Percentiles rank a stretch among this genome's conserved stretches.
Evolutionary conservation across 106 monocot genomes (phyloP).

Genomic region (Triglochin maritima): DNA sequence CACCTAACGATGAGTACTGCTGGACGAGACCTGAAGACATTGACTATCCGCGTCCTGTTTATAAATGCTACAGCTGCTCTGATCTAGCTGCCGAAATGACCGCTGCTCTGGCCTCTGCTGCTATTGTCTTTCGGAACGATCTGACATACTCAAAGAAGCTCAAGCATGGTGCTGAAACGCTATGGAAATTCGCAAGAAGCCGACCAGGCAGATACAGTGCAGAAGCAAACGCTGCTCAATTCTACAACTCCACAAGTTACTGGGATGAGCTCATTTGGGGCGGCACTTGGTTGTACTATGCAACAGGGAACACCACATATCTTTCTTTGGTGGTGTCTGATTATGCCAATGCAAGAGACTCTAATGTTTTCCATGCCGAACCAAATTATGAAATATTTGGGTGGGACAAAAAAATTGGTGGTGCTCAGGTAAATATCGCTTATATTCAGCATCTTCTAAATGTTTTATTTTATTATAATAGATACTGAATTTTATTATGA

Average conservation of each 20-base stretch:
- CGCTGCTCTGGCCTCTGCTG: constrained; percentile 51
- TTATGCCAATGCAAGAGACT: constrained; percentile 41
- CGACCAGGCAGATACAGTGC: background rate
- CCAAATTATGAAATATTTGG: constrained; percentile 66
- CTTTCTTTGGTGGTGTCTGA: constrained; percentile 37
- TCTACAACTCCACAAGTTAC: constrained; percentile 17
- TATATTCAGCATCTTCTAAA: no score
- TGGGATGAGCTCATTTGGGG: constrained; percentile 85
- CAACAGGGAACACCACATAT: constrained; percentile 55
- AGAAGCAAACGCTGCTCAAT: background rate
- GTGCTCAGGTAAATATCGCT: constrained; percentile 46
- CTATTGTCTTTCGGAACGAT: constrained; percentile 65
- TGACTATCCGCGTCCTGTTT: constrained; percentile 58
- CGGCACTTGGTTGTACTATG: constrained; percentile 66
- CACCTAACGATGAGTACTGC: constrained; percentile 62
- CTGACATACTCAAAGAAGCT: constrained; percentile 58
- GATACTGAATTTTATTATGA: no score
- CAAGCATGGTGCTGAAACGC: constrained; percentile 41
- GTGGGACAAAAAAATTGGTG: constrained; percentile 76
- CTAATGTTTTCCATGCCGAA: constrained; percentile 52
- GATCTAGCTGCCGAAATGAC: constrained; percentile 80
- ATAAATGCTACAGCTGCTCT: constrained; percentile 50
- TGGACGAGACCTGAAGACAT: constrained; percentile 84
- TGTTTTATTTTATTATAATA: no score
- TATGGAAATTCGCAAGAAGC: constrained; percentile 45